These are phyloP conservation scores for Verticillium nonalfalfae DNA, from an alignment of 2,329 filamentous ascomycete species.

Conservation along the genomic window DNA sequence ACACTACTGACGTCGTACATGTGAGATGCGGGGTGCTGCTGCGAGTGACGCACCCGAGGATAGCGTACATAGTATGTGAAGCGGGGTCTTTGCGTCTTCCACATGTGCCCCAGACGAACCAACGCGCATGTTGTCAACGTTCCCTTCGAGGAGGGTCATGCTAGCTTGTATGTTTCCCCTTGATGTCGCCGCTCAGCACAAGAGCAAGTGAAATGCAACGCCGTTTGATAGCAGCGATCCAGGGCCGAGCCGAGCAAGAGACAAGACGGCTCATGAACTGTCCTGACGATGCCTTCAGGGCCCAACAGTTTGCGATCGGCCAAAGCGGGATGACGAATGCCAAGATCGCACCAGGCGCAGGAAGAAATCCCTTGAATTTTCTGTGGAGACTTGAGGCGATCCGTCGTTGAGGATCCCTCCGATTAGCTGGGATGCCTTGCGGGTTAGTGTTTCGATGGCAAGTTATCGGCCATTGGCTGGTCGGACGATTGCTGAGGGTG, in stretches of 20 bases:
- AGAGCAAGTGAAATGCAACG: not conserved
- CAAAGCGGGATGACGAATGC: slow-evolving; percentile 1
- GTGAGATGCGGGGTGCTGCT: not conserved
- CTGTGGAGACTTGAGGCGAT: not conserved
- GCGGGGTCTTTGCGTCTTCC: not conserved
- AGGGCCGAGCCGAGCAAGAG: not conserved
- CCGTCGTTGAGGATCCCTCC: not conserved
- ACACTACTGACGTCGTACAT: not conserved
- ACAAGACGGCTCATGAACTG: not conserved
- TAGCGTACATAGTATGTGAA: not conserved
- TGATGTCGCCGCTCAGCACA: no score
- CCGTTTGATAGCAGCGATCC: not conserved
- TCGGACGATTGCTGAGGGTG: not conserved
- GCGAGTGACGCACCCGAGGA: not conserved
- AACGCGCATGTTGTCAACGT: not conserved
- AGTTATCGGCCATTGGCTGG: not conserved
- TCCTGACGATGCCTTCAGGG: not conserved
- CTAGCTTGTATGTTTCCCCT: no score
- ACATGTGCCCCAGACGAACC: not conserved
- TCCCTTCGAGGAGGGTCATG: not conserved
- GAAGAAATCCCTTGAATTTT: not conserved
- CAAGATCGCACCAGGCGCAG: not conserved
- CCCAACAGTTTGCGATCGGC: not conserved
- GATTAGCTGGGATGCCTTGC: not conserved
- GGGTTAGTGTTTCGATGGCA: not conserved